Conservation (phyloP, 441 rosid genomes). For the Erysimum pusillum region DNA sequence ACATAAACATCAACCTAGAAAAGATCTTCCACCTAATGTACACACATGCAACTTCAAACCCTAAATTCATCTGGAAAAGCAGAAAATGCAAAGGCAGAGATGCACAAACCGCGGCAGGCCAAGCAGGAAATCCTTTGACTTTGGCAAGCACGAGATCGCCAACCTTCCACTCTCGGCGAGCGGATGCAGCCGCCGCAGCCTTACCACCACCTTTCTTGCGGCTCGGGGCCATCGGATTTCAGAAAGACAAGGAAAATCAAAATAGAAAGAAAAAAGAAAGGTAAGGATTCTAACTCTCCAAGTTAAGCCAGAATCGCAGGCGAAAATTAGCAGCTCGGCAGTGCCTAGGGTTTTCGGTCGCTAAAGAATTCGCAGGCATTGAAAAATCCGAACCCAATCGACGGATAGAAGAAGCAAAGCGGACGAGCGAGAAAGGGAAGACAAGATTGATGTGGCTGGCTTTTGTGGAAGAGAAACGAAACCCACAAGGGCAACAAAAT, state of each 20-base stretch:
- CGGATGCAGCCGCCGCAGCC: conserved; percentile 83
- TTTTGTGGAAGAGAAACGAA: conserved; percentile 36
- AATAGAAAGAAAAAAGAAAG: not conserved
- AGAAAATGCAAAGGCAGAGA: not conserved
- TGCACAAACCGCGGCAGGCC: conserved; percentile 94
- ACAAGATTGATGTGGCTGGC: conserved; percentile 28
- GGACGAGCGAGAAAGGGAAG: conserved; percentile 14
- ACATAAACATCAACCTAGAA: conserved; percentile 16
- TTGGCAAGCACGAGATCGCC: conserved; percentile 99
- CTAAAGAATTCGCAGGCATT: conserved; percentile 61
- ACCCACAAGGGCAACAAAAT: not conserved
- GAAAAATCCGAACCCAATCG: conserved; percentile 48
- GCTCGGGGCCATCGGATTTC: conserved; percentile 76
- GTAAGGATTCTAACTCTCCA: conserved; percentile 30
- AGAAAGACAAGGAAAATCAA: conserved; percentile 38
- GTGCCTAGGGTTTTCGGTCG: conserved; percentile 53
- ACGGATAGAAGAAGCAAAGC: not conserved
- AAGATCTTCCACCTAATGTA: not conserved
- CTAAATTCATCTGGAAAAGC: not conserved
- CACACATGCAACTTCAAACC: conserved; percentile 18
- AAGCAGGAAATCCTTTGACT: conserved; percentile 97
- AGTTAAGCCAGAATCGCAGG: conserved; percentile 54
- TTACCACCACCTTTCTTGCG: conserved; percentile 73
- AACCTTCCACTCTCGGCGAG: conserved; percentile 92
- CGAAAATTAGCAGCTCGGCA: conserved; percentile 48